Percentiles rank a stretch among this genome's conserved stretches.
These are phyloP conservation scores for Phyllostachys edulis DNA, from an alignment of 176 grass and related monocot genomes.

Conservation along the genomic window DNA sequence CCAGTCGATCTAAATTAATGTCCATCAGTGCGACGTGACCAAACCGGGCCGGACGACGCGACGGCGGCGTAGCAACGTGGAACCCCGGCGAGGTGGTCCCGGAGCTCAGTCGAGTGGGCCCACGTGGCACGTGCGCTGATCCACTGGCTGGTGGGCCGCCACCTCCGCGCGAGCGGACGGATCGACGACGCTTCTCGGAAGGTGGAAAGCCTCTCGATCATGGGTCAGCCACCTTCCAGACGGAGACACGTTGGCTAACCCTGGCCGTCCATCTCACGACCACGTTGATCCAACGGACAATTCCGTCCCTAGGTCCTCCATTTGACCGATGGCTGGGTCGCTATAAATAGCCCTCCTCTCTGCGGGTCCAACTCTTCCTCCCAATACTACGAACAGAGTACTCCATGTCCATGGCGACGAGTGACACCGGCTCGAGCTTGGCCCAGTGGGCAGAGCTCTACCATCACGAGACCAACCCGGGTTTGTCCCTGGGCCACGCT, in stretches of 20 bases:
- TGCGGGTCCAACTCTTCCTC: background rate
- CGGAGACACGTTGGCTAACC: background rate
- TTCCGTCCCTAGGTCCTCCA: background rate
- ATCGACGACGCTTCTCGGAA: constrained; percentile 34
- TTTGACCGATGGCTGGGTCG: background rate
- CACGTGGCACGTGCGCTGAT: background rate
- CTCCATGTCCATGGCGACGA: constrained; percentile 49
- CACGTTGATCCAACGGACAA: background rate
- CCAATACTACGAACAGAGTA: background rate
- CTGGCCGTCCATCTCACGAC: rapidly evolving
- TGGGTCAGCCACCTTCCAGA: background rate
- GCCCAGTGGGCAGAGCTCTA: constrained; percentile 46
- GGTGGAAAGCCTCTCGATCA: constrained; percentile 7
- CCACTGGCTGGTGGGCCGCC: background rate
- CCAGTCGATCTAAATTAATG: background rate
- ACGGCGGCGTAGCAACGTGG: background rate
- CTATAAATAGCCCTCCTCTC: constrained; percentile 25
- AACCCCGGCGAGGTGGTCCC: background rate
- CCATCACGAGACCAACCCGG: constrained; percentile 8
- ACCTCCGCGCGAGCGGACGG: background rate
- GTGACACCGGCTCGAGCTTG: constrained; percentile 51
- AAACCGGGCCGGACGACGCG: background rate
- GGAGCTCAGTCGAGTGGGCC: background rate
- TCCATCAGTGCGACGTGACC: background rate
- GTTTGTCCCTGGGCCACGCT: background rate